phyloP scores from a whole-genome alignment of 2,329 filamentous ascomycete species.

The Hymenoscyphus albidus region DNA sequence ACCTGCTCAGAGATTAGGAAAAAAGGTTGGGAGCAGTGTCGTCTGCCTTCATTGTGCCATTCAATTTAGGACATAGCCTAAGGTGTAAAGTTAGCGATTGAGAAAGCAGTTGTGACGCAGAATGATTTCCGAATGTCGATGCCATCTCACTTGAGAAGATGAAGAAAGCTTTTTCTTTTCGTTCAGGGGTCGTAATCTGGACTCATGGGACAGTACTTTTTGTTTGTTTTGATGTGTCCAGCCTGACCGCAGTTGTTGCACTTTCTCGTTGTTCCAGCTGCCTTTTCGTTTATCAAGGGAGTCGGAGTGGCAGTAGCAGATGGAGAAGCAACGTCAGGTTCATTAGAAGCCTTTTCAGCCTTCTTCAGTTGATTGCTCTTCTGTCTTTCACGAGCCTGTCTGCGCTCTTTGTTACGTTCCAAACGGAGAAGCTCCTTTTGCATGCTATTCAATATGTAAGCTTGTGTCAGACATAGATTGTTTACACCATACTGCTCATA shows the following conservation, averaged over 20 bases:
- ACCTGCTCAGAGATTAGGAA: conserved; percentile 19
- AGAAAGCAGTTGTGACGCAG: conserved; percentile 5
- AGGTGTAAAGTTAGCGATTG: conserved; percentile 27
- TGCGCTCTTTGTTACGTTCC: conserved; percentile 85
- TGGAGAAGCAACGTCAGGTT: conserved; percentile 38
- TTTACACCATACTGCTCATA: conserved; percentile 34
- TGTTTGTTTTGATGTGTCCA: conserved; percentile 98
- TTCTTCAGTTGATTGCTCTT: conserved; percentile 52
- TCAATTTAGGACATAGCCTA: conserved; percentile 80
- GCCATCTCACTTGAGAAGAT: background rate
- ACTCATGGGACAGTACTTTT: conserved; percentile 65
- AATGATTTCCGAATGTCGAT: background rate
- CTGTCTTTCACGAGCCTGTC: conserved; percentile 84
- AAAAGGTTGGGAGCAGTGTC: conserved; percentile 48
- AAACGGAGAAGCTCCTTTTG: conserved; percentile 76
- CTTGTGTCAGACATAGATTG: background rate
- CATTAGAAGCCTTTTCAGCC: conserved; percentile 20
- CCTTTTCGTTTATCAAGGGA: conserved; percentile 45
- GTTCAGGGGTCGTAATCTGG: background rate
- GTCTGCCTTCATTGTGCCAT: conserved; percentile 70
- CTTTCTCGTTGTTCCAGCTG: conserved; percentile 73
- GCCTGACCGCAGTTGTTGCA: conserved; percentile 97
- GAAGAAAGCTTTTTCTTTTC: background rate
- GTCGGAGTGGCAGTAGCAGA: conserved; percentile 43
- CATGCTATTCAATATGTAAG: conserved; percentile 45